Percentiles rank a stretch among this genome's conserved stretches.
Conservation (phyloP, 2,329 filamentous ascomycete species). For the Aspergillus clavatus region DNA sequence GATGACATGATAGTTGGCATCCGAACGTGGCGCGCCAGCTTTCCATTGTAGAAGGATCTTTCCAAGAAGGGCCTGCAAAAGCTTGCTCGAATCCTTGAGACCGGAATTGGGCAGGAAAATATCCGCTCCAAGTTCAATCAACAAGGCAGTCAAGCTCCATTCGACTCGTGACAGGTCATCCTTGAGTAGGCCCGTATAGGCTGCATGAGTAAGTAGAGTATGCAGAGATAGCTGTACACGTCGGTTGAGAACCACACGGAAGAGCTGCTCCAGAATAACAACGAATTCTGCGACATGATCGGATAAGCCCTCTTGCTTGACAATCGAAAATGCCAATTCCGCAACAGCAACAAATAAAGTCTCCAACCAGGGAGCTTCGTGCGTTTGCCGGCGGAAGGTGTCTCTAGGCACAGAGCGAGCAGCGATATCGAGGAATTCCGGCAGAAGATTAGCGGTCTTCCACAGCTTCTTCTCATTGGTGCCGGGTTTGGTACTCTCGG, state of each 20-base stretch:
- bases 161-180: conserved; percentile 30
- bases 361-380: conserved; percentile 49
- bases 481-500: conserved; percentile 12
- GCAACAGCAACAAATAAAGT: conserved; percentile 43
- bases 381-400: conserved; percentile 39
- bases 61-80: conserved; percentile 34
- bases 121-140: conserved; percentile 40
- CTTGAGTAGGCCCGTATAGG: conserved; percentile 38
- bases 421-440: conserved; percentile 44
- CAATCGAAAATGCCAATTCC: conserved; percentile 35
- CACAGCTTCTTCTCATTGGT: conserved; percentile 17
- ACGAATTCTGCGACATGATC: conserved; percentile 29
- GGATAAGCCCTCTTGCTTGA: conserved; percentile 24
- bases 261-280: conserved; percentile 32
- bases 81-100: conserved; percentile 30
- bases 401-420: conserved; percentile 43
- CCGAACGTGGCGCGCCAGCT: conserved; percentile 11
- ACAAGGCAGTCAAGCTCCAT: conserved; percentile 40
- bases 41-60: conserved; percentile 34
- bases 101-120: conserved; percentile 44
- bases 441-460: conserved; percentile 32
- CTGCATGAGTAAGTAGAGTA: conserved; percentile 38
- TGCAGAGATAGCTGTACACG: conserved; percentile 38
- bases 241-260: conserved; percentile 36
- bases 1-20: conserved; percentile 28